These are phyloP conservation scores for Nicotiana undulata DNA, from an alignment of 257 asterid genomes.

Conservation along the genomic window DNA sequence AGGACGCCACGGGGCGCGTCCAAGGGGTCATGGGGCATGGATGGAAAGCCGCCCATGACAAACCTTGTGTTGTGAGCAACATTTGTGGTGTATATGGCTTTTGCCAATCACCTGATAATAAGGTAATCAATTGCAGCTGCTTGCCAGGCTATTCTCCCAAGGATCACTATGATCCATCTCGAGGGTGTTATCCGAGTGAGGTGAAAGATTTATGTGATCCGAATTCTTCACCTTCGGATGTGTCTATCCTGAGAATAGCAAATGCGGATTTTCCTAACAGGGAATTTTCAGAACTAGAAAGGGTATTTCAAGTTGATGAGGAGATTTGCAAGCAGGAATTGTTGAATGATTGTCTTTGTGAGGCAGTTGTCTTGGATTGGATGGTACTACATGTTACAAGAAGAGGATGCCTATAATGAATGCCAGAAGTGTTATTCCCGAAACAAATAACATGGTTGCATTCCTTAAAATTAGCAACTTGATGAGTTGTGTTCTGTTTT, in stretches of 20 bases:
- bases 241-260: background rate
- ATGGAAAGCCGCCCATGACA: too few relatives aligned
- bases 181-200: background rate
- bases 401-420: constrained; percentile 10
- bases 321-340: constrained; percentile 7
- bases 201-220: constrained; percentile 5
- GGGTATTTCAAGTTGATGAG: background rate
- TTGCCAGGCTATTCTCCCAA: constrained; percentile 7
- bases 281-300: background rate
- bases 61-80: constrained; percentile 1
- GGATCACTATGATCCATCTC: background rate
- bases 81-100: constrained; percentile 5
- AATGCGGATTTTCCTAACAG: background rate
- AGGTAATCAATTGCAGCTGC: background rate
- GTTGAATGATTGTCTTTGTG: constrained; percentile 12
- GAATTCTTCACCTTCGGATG: background rate
- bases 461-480: background rate
- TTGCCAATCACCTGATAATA: background rate
- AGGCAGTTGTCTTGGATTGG: constrained; percentile 1
- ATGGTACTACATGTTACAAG: background rate
- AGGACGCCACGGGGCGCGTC: too few relatives aligned
- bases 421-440: background rate
- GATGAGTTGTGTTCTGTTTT: too few relatives aligned
- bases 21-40: too few relatives aligned
- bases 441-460: background rate